Evolutionary conservation across 2,329 filamentous ascomycete species (phyloP).

Genomic region (Xylaria multiplex): DNA sequence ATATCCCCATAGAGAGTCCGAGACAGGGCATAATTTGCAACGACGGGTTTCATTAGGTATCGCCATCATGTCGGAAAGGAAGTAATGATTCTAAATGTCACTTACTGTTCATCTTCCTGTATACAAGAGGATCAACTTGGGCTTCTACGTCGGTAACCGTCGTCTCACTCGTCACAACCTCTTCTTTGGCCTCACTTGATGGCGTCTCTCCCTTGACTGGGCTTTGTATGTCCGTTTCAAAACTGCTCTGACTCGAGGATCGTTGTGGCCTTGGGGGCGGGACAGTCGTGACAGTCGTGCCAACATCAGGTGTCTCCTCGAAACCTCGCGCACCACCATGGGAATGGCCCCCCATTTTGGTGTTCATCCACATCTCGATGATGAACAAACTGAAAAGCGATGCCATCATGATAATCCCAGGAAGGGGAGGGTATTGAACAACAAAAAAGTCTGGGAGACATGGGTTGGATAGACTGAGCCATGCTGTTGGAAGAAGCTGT

Average conservation of each 20-base stretch:
- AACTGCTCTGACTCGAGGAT: slow-evolving; percentile 46
- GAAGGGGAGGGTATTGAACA: slow-evolving; percentile 68
- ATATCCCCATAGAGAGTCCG: not conserved
- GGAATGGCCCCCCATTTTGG: slow-evolving; percentile 67
- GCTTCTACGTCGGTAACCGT: slow-evolving; percentile 58
- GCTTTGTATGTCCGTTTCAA: slow-evolving; percentile 50
- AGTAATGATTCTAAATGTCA: not conserved
- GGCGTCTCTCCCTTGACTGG: slow-evolving; percentile 57
- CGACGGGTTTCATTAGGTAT: no score
- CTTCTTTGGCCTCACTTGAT: slow-evolving; percentile 40
- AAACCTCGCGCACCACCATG: slow-evolving; percentile 66
- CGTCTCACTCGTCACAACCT: slow-evolving; percentile 49
- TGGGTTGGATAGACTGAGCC: slow-evolving; percentile 61
- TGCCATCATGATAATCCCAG: slow-evolving; percentile 73
- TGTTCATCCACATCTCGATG: slow-evolving; percentile 70
- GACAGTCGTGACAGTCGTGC: slow-evolving; percentile 10
- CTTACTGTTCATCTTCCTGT: slow-evolving; percentile 67
- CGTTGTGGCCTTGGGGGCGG: slow-evolving; percentile 49
- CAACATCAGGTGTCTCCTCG: slow-evolving; percentile 32
- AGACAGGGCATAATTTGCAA: no score
- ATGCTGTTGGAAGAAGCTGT: slow-evolving; percentile 68
- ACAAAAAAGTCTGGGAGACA: slow-evolving; percentile 70
- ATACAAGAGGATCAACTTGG: slow-evolving; percentile 57
- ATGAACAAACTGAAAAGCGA: slow-evolving; percentile 70
- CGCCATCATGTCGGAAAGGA: no score